phyloP scores from a whole-genome alignment of 768 basidiomycete species.

The Pilatotrama ljubarskyi region DNA sequence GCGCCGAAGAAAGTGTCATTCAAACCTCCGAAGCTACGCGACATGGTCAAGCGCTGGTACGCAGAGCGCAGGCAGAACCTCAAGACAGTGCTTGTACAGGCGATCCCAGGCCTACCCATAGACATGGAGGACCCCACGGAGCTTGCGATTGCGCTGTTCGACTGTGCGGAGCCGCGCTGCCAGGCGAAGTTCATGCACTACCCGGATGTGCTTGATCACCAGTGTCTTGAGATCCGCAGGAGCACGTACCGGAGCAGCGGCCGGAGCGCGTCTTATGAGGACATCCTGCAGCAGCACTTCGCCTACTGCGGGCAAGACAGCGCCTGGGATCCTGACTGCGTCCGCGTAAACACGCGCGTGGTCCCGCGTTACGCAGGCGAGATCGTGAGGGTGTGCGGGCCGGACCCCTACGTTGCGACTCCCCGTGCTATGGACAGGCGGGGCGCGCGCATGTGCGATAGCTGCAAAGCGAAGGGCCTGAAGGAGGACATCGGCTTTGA shows the following conservation, averaged over 20 bases:
- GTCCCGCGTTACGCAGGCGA: neutral
- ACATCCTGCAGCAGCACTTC: neutral
- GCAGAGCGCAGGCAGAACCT: neutral
- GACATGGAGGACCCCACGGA: neutral
- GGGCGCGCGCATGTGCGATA: neutral
- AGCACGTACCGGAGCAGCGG: neutral
- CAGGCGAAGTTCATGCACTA: constrained; percentile 3
- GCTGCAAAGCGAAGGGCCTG: neutral
- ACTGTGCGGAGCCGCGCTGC: neutral
- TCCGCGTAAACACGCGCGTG: neutral
- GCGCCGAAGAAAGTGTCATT: neutral
- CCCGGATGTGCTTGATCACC: constrained; percentile 7
- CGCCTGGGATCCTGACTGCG: neutral
- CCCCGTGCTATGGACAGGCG: neutral
- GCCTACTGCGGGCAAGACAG: neutral
- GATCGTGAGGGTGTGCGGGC: constrained; percentile 4
- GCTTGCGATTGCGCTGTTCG: constrained; percentile 1
- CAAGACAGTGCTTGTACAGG: neutral
- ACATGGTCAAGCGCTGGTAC: neutral
- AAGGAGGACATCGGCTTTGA: neutral
- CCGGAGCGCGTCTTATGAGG: neutral
- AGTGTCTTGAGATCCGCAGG: neutral
- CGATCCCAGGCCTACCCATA: neutral
- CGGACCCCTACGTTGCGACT: neutral
- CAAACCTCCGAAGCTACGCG: neutral